Evolutionary conservation across 2,329 filamentous ascomycete species (phyloP).

Genomic region (Trichoderma sp.): DNA sequence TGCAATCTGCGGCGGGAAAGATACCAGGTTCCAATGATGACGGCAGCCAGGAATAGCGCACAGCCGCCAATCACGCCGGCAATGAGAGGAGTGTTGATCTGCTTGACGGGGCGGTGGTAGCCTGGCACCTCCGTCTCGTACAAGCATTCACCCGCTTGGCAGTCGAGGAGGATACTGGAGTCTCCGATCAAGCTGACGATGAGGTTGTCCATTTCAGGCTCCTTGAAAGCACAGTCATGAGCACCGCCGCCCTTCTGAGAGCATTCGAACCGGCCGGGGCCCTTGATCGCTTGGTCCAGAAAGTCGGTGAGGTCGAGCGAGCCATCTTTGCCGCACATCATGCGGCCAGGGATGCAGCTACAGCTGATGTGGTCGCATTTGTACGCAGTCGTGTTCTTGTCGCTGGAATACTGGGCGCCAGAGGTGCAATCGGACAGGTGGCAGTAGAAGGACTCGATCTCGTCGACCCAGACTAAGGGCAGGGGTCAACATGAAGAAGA

Average conservation of each 20-base stretch:
- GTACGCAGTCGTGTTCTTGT: constrained; percentile 81
- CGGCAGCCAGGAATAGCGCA: constrained; percentile 83
- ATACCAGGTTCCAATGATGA: constrained; percentile 85
- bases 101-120: constrained; percentile 83
- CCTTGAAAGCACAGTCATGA: constrained; percentile 78
- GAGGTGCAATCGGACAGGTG: constrained; percentile 80
- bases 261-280: constrained; percentile 83
- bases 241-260: constrained; percentile 63
- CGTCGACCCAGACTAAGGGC: constrained; percentile 83
- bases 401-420: constrained; percentile 65
- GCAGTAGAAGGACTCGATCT: constrained; percentile 95
- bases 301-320: constrained; percentile 94
- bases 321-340: constrained; percentile 89
- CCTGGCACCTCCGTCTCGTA: constrained; percentile 92
- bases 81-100: constrained; percentile 95
- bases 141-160: constrained; percentile 86
- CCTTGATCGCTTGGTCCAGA: constrained; percentile 77
- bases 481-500: constrained; percentile 24
- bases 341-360: constrained; percentile 83
- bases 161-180: constrained; percentile 80
- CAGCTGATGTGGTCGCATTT: constrained; percentile 83
- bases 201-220: constrained; percentile 88
- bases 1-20: constrained; percentile 72
- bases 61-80: constrained; percentile 87
- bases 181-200: constrained; percentile 91